phyloP scores from a whole-genome alignment of 352 stramenopile species.

The Pythium sukuiense region DNA sequence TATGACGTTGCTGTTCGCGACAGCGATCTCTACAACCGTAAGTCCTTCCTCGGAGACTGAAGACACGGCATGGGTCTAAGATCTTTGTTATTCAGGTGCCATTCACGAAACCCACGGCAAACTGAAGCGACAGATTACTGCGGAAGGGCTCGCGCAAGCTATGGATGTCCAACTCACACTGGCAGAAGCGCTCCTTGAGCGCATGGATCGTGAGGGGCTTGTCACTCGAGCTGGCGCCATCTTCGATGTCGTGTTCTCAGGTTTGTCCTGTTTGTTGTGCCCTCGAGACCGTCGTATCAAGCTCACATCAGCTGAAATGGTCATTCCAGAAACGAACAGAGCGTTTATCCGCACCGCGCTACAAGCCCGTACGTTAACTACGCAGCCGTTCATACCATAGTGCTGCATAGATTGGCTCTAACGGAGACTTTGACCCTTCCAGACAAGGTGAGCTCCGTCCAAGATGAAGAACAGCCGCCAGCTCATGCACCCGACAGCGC shows the following conservation, averaged over 20 bases:
- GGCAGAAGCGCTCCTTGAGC: slow-evolving; percentile 30
- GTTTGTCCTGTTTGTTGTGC: slow-evolving; percentile 6
- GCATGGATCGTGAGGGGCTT: slow-evolving; percentile 42
- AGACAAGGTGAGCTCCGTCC: background rate
- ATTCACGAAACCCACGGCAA: slow-evolving; percentile 40
- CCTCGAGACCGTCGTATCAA: background rate
- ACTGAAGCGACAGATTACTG: slow-evolving; percentile 31
- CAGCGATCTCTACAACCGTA: slow-evolving; percentile 26
- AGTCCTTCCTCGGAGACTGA: background rate
- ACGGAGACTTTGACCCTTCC: background rate
- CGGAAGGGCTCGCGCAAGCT: slow-evolving; percentile 20
- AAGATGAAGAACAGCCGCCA: background rate
- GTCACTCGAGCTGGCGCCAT: slow-evolving; percentile 13
- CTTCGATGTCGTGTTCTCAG: slow-evolving; percentile 34
- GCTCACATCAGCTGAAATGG: background rate
- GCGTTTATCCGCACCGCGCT: slow-evolving; percentile 29
- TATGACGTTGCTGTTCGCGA: slow-evolving; percentile 29
- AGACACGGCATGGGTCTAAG: background rate
- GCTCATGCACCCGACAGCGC: background rate
- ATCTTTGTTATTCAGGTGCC: slow-evolving; percentile 20
- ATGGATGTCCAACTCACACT: slow-evolving; percentile 16
- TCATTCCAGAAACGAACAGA: slow-evolving; percentile 20
- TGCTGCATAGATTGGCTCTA: background rate
- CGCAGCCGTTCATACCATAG: background rate
- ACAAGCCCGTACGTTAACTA: slow-evolving; percentile 20